Conservation (phyloP, 345 rosid genomes). For the Rhizophora apiculata region DNA sequence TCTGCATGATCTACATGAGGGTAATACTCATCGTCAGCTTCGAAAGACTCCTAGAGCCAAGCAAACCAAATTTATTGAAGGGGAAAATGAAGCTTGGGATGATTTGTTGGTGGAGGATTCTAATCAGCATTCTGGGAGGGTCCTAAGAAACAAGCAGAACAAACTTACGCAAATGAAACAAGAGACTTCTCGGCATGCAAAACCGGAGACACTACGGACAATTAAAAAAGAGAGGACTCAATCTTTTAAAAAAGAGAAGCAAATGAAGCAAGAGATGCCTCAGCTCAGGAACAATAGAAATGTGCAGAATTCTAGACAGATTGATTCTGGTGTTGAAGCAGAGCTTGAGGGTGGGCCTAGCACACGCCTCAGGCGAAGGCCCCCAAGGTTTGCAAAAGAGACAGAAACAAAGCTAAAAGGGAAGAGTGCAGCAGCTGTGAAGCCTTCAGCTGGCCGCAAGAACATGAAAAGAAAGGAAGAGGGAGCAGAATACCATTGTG, state of each 20-base stretch:
- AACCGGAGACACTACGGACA: constrained; percentile 10
- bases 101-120: constrained; percentile 32
- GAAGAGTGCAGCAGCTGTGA: constrained; percentile 32
- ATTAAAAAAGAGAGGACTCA: constrained; percentile 8
- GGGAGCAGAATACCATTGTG: constrained; percentile 66
- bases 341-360: constrained; percentile 66
- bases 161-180: constrained; percentile 29
- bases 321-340: constrained; percentile 30
- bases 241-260: constrained; percentile 23
- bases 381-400: constrained; percentile 38
- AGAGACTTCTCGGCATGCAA: constrained; percentile 28
- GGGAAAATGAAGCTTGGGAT: constrained; percentile 37
- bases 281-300: constrained; percentile 29
- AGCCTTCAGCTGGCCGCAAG: constrained; percentile 24
- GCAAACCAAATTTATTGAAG: constrained; percentile 32
- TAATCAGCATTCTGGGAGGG: constrained; percentile 7
- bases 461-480: constrained; percentile 43
- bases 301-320: constrained; percentile 21
- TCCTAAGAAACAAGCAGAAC: constrained; percentile 20
- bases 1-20: constrained; percentile 31
- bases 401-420: constrained; percentile 36
- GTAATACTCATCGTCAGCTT: constrained; percentile 33
- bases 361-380: constrained; percentile 71
- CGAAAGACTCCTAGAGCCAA: constrained; percentile 43
- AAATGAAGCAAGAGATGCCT: constrained; percentile 39